These are phyloP conservation scores for Colletotrichum sp. DNA, from an alignment of 2,329 filamentous ascomycete genomes.

Conservation along the genomic window DNA sequence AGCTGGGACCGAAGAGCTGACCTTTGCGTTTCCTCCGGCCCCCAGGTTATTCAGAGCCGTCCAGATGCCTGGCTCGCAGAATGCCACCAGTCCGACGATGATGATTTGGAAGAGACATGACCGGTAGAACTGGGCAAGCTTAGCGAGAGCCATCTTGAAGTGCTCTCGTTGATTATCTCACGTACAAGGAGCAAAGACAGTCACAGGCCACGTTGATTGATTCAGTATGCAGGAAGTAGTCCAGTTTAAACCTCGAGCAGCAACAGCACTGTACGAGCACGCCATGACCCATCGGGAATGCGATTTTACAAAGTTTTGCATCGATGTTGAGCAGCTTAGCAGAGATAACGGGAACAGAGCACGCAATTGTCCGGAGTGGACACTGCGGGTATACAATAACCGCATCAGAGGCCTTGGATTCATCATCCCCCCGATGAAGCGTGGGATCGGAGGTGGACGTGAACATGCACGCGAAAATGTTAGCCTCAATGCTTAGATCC, in stretches of 20 bases:
- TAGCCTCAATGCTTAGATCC: not conserved
- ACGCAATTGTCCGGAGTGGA: not conserved
- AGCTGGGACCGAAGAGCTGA: not conserved
- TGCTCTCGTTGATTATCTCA: too few species aligned
- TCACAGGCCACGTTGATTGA: too few species aligned
- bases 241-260: not conserved
- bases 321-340: too few species aligned
- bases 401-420: not conserved
- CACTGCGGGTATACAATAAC: not conserved
- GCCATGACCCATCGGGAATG: slow-evolving; percentile 1
- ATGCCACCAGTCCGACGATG: slow-evolving; percentile 19
- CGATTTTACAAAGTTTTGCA: slow-evolving; percentile 8
- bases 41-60: slow-evolving; percentile 27
- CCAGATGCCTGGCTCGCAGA: slow-evolving; percentile 27
- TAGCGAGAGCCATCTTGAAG: not conserved
- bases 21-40: slow-evolving; percentile 21
- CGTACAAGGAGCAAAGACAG: not conserved
- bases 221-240: not conserved
- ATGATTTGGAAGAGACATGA: slow-evolving; percentile 15
- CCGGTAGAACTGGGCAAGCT: not conserved
- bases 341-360: not conserved
- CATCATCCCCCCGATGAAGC: not conserved
- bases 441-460: slow-evolving; percentile 6
- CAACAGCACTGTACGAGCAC: not conserved
- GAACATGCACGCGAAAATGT: not conserved